Evolutionary conservation across 768 basidiomycete species (phyloP).

Genomic region (Tylopilus balloui): DNA sequence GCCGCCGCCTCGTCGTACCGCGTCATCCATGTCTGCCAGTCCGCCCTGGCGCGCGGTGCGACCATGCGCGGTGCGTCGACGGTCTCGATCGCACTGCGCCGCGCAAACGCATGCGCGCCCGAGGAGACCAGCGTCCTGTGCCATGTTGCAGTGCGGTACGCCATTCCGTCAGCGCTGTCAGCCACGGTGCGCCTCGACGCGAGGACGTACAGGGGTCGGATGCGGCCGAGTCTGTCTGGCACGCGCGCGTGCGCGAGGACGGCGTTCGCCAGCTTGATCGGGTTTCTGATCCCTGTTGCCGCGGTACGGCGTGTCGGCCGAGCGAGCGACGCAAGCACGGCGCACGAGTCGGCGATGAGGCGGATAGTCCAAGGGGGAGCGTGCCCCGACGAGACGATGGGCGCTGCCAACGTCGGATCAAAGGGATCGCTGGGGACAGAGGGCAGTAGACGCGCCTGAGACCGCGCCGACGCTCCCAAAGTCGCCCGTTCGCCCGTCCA

Average conservation of each 20-base stretch:
- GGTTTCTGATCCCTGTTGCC: slow-evolving; percentile 59
- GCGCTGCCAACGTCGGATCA: background rate
- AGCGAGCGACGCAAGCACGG: too few relatives aligned
- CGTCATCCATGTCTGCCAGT: slow-evolving; percentile 61
- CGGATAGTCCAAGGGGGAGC: background rate
- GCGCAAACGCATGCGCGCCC: slow-evolving; percentile 60
- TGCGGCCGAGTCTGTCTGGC: slow-evolving; percentile 52
- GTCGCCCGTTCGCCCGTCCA: slow-evolving; percentile 43
- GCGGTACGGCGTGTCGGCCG: too few relatives aligned
- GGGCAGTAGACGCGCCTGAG: slow-evolving; percentile 42
- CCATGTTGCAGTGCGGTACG: too few relatives aligned
- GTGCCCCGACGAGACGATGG: background rate
- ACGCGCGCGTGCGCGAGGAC: slow-evolving; percentile 52
- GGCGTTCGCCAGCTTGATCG: slow-evolving; percentile 55
- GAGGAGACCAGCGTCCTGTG: slow-evolving; percentile 54
- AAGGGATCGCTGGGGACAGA: background rate
- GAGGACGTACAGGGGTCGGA: slow-evolving; percentile 59
- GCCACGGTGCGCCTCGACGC: too few relatives aligned
- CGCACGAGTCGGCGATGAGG: too few relatives aligned
- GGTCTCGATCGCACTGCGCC: slow-evolving; percentile 23
- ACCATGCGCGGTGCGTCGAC: slow-evolving; percentile 47
- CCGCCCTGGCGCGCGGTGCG: slow-evolving; percentile 41
- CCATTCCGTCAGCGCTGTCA: too few relatives aligned
- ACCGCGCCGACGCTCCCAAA: slow-evolving; percentile 77
- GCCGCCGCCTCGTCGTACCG: slow-evolving; percentile 28